Base-by-base conservation (phyloP, 2,329 filamentous ascomycete genomes). In the Colletotrichum karsti region DNA sequence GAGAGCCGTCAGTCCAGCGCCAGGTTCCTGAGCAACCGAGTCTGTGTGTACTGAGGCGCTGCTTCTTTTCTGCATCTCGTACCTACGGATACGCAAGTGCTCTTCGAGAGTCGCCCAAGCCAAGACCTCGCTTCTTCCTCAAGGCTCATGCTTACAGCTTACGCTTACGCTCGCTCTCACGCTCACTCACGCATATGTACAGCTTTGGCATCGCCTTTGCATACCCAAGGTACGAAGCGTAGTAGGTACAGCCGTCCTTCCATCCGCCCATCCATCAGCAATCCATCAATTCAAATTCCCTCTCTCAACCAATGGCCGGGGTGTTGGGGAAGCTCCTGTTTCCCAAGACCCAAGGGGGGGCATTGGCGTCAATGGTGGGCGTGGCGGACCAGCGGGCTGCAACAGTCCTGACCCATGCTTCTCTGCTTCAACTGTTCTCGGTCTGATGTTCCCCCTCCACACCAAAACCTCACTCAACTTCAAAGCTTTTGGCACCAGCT, bases 251-350 rank as follows among this genome's bases (percentile, higher is more conserved):
- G 26, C 56, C 28, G 26, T n/a, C 35, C 62, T 35, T 39, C 33
- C 59, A 18, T 20, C 30, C 35, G 24, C 39, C 54, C 58, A 37
- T 55, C 65, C 55, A 66, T 50, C 39, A 26, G 18, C 66, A 46
- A 53, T 48, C 60, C 26, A 33, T 44, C 35, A 33, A 26, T 55
- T 26, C 20, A 72, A 73, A n/a, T 35, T 30, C 44, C 46, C 46
- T 51, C 53, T 37, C 69, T 67, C 62, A 65, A 58, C 72, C 67
- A 73, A 71, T 73, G 58, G 65, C 72, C 71, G 72, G 71, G 72
- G 69, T 72, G 73, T 75, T 75, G 73, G 73, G 73, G 73, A 70
- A 73, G 69, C 64, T 70, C 48, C 28, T 61, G 57, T 33, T n/a
- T n/a, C n/a, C n/a, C n/a, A n/a, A n/a, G n/a, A n/a, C 55, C 50